phyloP scores from a whole-genome alignment of 2,329 filamentous ascomycete species.

The Hymenotorrendiella dingleyae region DNA sequence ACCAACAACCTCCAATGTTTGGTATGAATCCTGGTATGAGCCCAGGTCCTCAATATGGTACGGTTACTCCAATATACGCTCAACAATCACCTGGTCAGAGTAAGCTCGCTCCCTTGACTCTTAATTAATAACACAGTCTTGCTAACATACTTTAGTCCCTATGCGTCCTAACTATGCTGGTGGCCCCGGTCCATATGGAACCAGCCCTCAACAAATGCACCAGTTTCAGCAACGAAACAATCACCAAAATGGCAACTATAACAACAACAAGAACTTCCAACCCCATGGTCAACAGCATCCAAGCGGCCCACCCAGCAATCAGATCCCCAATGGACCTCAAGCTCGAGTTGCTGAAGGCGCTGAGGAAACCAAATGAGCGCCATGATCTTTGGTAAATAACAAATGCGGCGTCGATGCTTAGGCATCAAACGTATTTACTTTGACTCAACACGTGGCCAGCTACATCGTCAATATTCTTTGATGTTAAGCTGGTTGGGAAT shows the following conservation, averaged over 20 bases:
- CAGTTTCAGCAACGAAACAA: slow-evolving; percentile 54
- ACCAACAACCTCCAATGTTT: slow-evolving; percentile 57
- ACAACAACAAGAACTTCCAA: slow-evolving; percentile 45
- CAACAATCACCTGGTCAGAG: slow-evolving; percentile 67
- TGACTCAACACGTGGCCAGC: background rate
- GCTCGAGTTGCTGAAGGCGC: slow-evolving; percentile 33
- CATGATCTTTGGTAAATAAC: slow-evolving; percentile 4
- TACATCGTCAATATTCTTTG: background rate
- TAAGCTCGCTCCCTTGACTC: slow-evolving; percentile 40
- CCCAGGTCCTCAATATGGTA: slow-evolving; percentile 53
- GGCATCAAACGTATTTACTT: slow-evolving; percentile 23
- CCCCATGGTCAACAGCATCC: slow-evolving; percentile 32
- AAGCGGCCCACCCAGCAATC: slow-evolving; percentile 34
- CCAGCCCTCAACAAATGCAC: slow-evolving; percentile 56
- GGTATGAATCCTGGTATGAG: slow-evolving; percentile 66
- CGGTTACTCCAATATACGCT: slow-evolving; percentile 52
- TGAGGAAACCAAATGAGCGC: slow-evolving; percentile 44
- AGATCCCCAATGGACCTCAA: slow-evolving; percentile 34
- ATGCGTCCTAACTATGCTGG: slow-evolving; percentile 53
- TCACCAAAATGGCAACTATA: slow-evolving; percentile 44
- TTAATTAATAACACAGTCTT: slow-evolving; percentile 18
- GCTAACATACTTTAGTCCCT: slow-evolving; percentile 44
- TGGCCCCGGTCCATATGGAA: slow-evolving; percentile 56
- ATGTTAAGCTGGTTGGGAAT: slow-evolving; percentile 9
- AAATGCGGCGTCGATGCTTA: slow-evolving; percentile 27